Evolutionary conservation across 2,329 filamentous ascomycete genomes (phyloP).

Genomic region (Fusarium continuum): DNA sequence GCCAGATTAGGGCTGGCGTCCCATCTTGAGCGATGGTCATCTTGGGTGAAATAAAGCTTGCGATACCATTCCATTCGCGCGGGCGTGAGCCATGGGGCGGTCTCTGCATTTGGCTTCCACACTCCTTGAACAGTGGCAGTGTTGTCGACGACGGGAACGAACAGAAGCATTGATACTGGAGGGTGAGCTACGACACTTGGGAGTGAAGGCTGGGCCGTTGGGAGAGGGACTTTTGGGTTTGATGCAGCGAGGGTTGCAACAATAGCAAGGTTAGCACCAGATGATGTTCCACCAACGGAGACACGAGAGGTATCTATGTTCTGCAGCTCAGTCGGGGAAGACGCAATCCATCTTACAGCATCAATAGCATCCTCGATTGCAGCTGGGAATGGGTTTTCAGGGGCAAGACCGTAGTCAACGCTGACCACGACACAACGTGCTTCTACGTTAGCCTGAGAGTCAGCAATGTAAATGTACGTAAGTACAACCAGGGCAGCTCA

Average conservation of each 20-base stretch:
- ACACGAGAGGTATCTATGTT: conserved; percentile 42
- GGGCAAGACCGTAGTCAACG: conserved; percentile 49
- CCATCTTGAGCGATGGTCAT: conserved; percentile 40
- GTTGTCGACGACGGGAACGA: conserved; percentile 50
- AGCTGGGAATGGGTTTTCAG: conserved; percentile 49
- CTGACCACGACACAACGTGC: conserved; percentile 44
- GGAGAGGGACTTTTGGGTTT: conserved; percentile 14
- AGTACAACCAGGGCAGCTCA: not conserved
- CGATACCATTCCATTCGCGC: conserved; percentile 50
- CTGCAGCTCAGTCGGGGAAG: conserved; percentile 28
- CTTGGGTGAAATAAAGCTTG: conserved; percentile 46
- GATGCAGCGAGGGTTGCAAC: conserved; percentile 35
- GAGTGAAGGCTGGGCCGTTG: conserved; percentile 33
- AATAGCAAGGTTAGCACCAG: conserved; percentile 42
- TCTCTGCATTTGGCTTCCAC: conserved; percentile 42
- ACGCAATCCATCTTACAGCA: conserved; percentile 45
- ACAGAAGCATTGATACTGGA: conserved; percentile 31
- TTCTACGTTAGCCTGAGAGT: conserved; percentile 19
- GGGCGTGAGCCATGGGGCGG: conserved; percentile 48
- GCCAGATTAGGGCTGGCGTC: conserved; percentile 48
- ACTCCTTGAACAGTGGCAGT: conserved; percentile 42
- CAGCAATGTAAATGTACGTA: not conserved
- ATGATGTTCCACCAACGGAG: conserved; percentile 47
- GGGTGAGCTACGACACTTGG: conserved; percentile 3
- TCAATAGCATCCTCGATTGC: conserved; percentile 49